Evolutionary conservation across 2,329 filamentous ascomycete species (phyloP).

Genomic region (Cytospora schulzeri): DNA sequence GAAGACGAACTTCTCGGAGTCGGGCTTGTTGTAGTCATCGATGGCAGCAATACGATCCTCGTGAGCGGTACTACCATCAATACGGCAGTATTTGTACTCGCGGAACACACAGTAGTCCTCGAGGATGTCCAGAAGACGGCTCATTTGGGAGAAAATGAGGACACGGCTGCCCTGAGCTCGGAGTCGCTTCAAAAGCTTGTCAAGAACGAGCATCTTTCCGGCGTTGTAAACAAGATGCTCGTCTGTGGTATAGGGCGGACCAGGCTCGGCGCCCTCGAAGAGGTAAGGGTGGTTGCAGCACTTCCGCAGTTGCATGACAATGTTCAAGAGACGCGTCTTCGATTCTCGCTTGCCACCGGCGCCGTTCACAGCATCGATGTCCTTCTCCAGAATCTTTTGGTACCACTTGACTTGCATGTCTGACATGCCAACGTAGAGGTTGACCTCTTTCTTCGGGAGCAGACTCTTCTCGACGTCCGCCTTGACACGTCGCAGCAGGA

Average conservation of each 20-base stretch:
- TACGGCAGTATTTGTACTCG: constrained; percentile 93
- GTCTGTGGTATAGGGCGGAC: constrained; percentile 96
- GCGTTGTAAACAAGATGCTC: constrained; percentile 93
- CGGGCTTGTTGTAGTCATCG: constrained; percentile 96
- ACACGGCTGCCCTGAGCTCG: constrained; percentile 87
- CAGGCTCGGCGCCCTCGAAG: constrained; percentile 95
- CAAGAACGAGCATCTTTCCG: constrained; percentile 96
- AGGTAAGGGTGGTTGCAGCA: constrained; percentile 99
- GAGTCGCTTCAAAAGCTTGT: constrained; percentile 84
- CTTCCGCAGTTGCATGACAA: constrained; percentile 98
- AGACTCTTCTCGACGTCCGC: constrained; percentile 97
- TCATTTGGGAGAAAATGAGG: constrained; percentile 99
- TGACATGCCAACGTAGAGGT: constrained; percentile 96
- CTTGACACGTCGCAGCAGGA: constrained; percentile 94
- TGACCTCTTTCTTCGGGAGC: constrained; percentile 95
- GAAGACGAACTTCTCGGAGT: constrained; percentile 95
- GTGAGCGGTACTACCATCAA: constrained; percentile 94
- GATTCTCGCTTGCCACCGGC: constrained; percentile 95
- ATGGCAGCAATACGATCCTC: constrained; percentile 97
- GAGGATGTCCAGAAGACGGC: constrained; percentile 90
- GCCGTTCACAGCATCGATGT: constrained; percentile 97
- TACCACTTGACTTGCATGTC: constrained; percentile 99
- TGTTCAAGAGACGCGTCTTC: constrained; percentile 94
- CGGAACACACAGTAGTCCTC: constrained; percentile 98
- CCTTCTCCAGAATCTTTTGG: constrained; percentile 97